A percentile compares a stretch with the other conserved stretches of the same genome.
Evolutionary conservation across 2,329 filamentous ascomycete genomes (phyloP).

Genomic region (Verticillium nonalfalfae): DNA sequence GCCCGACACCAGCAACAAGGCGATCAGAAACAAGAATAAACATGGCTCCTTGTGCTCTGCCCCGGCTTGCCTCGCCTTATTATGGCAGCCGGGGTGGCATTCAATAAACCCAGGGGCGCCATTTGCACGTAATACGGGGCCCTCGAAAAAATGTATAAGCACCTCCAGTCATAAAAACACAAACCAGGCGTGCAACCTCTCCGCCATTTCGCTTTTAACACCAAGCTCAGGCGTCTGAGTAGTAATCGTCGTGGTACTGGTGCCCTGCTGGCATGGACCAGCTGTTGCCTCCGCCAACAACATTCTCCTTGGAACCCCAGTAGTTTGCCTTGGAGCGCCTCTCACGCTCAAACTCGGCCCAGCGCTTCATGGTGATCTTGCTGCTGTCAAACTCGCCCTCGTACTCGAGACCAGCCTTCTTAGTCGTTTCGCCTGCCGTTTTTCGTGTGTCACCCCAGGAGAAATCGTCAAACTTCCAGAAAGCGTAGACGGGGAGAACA

Average conservation of each 20-base stretch:
- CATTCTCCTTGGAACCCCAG: constrained; percentile 48
- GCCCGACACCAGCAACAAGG: neutral
- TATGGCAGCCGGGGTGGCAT: neutral
- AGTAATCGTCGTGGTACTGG: constrained; percentile 49
- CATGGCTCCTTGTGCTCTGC: neutral
- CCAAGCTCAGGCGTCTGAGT: constrained; percentile 39
- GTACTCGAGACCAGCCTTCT: constrained; percentile 79
- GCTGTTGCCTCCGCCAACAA: constrained; percentile 31
- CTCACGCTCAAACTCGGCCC: constrained; percentile 87
- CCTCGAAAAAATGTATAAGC: neutral
- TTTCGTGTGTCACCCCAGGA: constrained; percentile 98
- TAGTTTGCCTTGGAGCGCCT: constrained; percentile 43
- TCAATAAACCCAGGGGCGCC: constrained; percentile 1
- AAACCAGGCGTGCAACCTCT: neutral
- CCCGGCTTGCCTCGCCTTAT: neutral
- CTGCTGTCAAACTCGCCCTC: constrained; percentile 97
- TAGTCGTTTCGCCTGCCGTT: constrained; percentile 82
- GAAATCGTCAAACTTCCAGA: constrained; percentile 99
- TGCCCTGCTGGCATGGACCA: constrained; percentile 38
- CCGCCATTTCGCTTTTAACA: constrained; percentile 2
- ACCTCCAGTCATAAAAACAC: neutral
- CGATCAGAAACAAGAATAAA: neutral
- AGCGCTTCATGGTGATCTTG: constrained; percentile 99
- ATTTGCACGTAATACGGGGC: neutral
- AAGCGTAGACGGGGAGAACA: constrained; percentile 85